Conservation (phyloP, 768 basidiomycete genomes). For the Rhodosporidiobolus odoratus region DNA sequence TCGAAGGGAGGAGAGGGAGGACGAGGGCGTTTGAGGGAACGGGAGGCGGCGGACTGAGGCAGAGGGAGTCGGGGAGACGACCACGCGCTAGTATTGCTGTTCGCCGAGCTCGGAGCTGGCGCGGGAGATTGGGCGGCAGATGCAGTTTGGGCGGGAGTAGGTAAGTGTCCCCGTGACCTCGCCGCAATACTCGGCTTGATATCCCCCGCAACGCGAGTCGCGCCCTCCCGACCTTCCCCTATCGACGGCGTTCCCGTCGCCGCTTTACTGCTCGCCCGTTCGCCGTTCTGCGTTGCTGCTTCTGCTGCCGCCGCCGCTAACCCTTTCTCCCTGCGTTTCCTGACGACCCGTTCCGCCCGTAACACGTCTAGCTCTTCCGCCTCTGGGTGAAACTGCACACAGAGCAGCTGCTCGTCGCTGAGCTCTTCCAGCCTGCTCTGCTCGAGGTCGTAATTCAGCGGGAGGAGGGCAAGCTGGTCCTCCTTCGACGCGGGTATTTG, state of each 20-base stretch:
- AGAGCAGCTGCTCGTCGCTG: conserved; percentile 6
- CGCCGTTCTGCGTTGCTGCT: background rate
- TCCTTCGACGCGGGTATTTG: background rate
- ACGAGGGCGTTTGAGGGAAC: background rate
- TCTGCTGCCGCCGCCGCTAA: background rate
- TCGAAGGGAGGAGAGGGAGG: background rate
- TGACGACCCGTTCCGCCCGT: conserved; percentile 5
- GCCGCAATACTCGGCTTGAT: background rate
- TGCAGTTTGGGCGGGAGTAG: background rate
- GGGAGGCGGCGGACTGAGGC: background rate
- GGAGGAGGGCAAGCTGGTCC: conserved; percentile 2
- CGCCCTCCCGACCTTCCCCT: too few relatives aligned
- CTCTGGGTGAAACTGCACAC: conserved; percentile 15
- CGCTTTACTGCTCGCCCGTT: background rate
- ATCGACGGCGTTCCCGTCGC: background rate
- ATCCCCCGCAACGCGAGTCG: background rate
- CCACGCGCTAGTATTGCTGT: too few relatives aligned
- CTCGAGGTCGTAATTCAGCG: background rate
- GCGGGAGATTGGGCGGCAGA: background rate
- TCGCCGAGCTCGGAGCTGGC: background rate
- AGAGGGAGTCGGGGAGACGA: background rate
- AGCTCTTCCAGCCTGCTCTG: background rate
- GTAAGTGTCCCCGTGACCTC: background rate
- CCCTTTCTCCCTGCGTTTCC: conserved; percentile 19
- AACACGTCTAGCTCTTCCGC: conserved; percentile 4